phyloP scores from a whole-genome alignment of 2,329 filamentous ascomycete species.

The Cercospora sp. region DNA sequence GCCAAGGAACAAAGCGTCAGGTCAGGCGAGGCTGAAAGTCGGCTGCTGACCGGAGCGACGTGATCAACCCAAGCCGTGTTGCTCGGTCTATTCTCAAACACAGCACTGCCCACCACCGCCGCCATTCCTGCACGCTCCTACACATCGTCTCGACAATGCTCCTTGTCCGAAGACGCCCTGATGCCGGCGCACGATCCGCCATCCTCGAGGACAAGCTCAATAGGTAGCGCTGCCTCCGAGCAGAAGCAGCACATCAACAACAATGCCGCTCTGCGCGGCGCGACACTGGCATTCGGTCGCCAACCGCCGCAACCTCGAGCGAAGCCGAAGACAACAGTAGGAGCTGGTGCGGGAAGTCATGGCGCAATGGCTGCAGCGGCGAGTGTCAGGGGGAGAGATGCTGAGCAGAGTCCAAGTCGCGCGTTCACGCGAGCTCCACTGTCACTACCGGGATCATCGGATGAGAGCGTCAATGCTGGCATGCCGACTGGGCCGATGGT shows the following conservation, averaged over 20 bases:
- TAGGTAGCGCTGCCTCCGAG: conserved; percentile 24
- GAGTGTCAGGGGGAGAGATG: conserved; percentile 18
- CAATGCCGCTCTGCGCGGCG: conserved; percentile 53
- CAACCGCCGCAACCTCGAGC: conserved; percentile 31
- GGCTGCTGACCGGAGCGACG: background rate
- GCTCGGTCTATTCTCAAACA: background rate
- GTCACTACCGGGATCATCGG: background rate
- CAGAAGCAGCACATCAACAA: conserved; percentile 17
- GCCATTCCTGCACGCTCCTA: background rate
- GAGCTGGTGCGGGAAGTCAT: conserved; percentile 11
- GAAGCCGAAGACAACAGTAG: conserved; percentile 13
- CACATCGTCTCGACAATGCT: conserved; percentile 6
- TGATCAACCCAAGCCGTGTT: background rate
- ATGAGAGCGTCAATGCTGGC: background rate
- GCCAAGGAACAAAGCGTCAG: background rate
- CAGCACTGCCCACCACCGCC: background rate
- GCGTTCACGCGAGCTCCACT: conserved; percentile 19
- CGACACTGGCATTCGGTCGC: conserved; percentile 51
- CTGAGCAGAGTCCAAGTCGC: conserved; percentile 29
- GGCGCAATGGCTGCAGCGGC: conserved; percentile 41
- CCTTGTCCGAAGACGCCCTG: conserved; percentile 20
- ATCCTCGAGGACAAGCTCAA: conserved; percentile 29
- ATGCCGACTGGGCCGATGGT: background rate
- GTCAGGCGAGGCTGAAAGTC: background rate
- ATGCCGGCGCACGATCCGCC: conserved; percentile 26